Evolutionary conservation across 257 asterid species (phyloP).

Genomic region (Ilex aquifolium): DNA sequence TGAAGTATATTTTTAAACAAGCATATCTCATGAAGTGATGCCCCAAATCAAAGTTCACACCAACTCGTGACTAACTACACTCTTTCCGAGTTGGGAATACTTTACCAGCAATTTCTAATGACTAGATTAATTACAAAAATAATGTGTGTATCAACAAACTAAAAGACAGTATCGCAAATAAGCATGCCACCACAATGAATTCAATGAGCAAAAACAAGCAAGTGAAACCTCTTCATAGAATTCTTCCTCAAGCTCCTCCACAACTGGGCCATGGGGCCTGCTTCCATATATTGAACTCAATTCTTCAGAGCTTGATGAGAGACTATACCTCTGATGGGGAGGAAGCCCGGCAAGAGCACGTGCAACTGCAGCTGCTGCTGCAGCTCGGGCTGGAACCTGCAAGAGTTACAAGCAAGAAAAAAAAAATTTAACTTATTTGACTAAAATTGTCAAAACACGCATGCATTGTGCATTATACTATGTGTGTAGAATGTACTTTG

Average conservation of each 20-base stretch:
- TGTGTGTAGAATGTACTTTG: too few relatives aligned
- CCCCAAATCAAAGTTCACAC: too few relatives aligned
- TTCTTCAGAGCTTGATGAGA: conserved; percentile 79
- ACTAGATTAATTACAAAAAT: background rate
- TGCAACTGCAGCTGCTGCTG: conserved; percentile 97
- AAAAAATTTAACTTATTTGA: conserved; percentile 5
- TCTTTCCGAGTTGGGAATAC: too few relatives aligned
- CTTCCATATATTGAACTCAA: conserved; percentile 81
- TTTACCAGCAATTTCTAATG: too few relatives aligned
- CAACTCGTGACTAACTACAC: too few relatives aligned
- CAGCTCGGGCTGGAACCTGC: conserved; percentile 98
- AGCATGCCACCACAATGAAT: conserved; percentile 7
- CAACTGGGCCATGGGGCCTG: conserved; percentile 45
- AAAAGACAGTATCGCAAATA: conserved; percentile 12
- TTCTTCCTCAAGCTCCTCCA: conserved; percentile 82
- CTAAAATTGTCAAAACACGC: background rate
- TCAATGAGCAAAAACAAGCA: conserved; percentile 7
- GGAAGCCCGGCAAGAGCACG: conserved; percentile 93
- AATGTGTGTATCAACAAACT: background rate
- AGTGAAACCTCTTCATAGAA: conserved; percentile 77
- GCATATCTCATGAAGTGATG: too few relatives aligned
- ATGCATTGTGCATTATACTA: too few relatives aligned
- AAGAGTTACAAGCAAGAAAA: background rate
- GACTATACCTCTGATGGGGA: conserved; percentile 79
- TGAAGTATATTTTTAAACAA: too few relatives aligned